A percentile compares a stretch with the other conserved stretches of the same genome.
Evolutionary conservation across 371 early-diverging fungal species (phyloP).

Genomic region (Mucor piriformis): DNA sequence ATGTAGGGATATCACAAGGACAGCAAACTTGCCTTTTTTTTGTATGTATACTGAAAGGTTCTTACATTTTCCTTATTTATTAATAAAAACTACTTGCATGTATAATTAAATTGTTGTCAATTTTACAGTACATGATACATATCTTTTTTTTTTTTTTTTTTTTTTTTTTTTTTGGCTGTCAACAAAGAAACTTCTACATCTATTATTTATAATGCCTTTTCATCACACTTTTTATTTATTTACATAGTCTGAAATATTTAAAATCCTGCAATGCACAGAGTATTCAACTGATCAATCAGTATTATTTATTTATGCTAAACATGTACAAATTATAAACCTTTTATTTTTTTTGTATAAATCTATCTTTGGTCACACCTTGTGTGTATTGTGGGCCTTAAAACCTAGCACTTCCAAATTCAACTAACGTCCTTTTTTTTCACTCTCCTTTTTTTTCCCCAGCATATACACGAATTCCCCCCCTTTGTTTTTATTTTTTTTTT

Average conservation of each 20-base stretch:
- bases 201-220: not conserved
- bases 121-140: not conserved
- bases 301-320: constrained; percentile 1
- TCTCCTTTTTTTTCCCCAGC: not conserved
- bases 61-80: constrained; percentile 1
- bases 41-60: not conserved
- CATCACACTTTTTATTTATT: no score
- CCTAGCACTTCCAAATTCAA: not conserved
- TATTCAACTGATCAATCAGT: constrained; percentile 1
- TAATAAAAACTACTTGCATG: not conserved
- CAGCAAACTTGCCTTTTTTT: not conserved
- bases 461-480: not conserved
- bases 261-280: constrained; percentile 3
- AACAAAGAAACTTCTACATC: not conserved
- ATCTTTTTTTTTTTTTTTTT: not conserved
- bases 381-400: no score
- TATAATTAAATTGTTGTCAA: not conserved
- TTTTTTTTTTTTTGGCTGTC: not conserved
- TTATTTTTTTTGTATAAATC: not conserved
- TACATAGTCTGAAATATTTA: not conserved
- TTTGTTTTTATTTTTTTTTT: not conserved
- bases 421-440: not conserved
- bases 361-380: no score
- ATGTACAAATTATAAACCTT: not conserved
- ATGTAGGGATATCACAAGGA: constrained; percentile 1